Conservation (phyloP, 176 grass and related monocot species). For the Melocanna baccifera region DNA sequence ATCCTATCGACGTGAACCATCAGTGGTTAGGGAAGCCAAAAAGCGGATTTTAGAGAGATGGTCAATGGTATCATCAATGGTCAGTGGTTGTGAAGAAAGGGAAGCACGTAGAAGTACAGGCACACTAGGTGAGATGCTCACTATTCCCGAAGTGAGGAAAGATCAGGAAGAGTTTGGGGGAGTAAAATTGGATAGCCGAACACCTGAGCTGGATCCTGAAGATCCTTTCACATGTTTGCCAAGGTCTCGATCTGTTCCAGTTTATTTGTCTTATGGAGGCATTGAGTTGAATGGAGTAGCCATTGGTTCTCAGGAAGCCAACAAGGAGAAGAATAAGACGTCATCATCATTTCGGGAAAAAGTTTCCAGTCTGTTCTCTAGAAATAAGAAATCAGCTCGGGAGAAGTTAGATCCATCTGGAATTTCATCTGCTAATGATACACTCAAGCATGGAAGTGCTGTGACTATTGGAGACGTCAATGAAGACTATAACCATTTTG, state of each 20-base stretch:
- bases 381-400: constrained; percentile 50
- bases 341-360: constrained; percentile 71
- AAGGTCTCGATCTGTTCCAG: constrained; percentile 72
- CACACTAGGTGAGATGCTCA: constrained; percentile 89
- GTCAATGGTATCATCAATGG: constrained; percentile 62
- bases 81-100: constrained; percentile 41
- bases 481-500: constrained; percentile 26
- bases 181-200: constrained; percentile 11
- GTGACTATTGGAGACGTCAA: constrained; percentile 15
- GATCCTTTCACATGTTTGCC: constrained; percentile 45
- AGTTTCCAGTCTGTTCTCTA: constrained; percentile 79
- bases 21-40: constrained; percentile 76
- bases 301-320: constrained; percentile 31
- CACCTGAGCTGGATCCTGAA: constrained; percentile 35
- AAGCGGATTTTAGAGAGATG: constrained; percentile 82
- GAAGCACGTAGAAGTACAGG: constrained; percentile 46
- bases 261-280: constrained; percentile 48
- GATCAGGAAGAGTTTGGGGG: constrained; percentile 38
- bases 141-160: constrained; percentile 60
- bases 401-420: constrained; percentile 34
- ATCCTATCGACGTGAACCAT: constrained; percentile 52
- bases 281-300: constrained; percentile 27
- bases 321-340: constrained; percentile 57
- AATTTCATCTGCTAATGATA: constrained; percentile 2
- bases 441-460: constrained; percentile 7